A percentile compares a stretch with the other conserved stretches of the same genome.
These are phyloP conservation scores for Euphorbia peplus DNA, from an alignment of 345 rosid genomes.

Conservation along the genomic window DNA sequence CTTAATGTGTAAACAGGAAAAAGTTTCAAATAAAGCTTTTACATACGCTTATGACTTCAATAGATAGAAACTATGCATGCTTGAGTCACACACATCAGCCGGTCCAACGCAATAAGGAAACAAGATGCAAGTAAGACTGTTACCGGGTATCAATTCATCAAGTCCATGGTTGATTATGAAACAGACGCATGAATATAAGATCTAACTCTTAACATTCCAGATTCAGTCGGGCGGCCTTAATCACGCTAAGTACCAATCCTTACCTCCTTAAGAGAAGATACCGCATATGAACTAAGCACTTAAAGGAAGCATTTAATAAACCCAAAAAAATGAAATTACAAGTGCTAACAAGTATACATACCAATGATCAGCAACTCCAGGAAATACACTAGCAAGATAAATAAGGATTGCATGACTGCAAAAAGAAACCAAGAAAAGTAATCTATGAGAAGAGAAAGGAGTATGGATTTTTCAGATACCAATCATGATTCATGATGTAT, in stretches of 20 bases:
- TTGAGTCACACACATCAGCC: background rate
- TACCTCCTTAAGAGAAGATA: no score
- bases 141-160: background rate
- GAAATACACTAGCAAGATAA: conserved; percentile 68
- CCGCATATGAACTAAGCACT: no score
- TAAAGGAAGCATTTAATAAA: no score
- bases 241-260: background rate
- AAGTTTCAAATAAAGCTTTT: background rate
- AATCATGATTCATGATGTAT: background rate
- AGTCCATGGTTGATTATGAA: background rate
- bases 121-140: background rate
- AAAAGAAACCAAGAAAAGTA: conserved; percentile 10
- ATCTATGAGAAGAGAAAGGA: background rate
- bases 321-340: no score
- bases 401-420: conserved; percentile 84
- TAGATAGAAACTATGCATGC: background rate
- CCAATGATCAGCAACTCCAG: conserved; percentile 89
- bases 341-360: conserved; percentile 27
- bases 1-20: conserved; percentile 30
- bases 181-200: background rate
- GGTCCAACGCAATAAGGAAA: background rate
- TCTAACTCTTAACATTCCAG: background rate
- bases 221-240: background rate
- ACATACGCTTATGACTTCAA: background rate
- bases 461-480: background rate